phyloP scores from a whole-genome alignment of 208 protist species.

The Plasmodiophora brassicae region DNA sequence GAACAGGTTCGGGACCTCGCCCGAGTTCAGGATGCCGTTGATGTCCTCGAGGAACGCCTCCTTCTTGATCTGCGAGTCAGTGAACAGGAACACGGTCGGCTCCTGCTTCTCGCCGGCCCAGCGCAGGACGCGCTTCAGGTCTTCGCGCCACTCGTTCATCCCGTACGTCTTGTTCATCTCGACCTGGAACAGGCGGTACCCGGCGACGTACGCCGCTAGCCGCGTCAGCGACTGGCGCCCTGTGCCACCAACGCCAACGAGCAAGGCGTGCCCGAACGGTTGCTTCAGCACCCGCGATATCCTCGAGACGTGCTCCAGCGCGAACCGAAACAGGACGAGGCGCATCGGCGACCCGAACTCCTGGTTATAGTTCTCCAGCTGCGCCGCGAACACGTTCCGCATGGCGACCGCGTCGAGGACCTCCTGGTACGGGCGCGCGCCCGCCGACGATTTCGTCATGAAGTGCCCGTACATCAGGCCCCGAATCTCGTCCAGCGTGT shows the following conservation, averaged over 20 bases:
- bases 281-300: conserved; percentile 87
- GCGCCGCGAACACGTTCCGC: conserved; percentile 70
- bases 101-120: conserved; percentile 81
- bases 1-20: conserved; percentile 70
- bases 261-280: conserved; percentile 85
- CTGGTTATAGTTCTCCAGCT: conserved; percentile 79
- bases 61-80: conserved; percentile 87
- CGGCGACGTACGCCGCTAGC: conserved; percentile 82
- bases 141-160: conserved; percentile 85
- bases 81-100: conserved; percentile 86
- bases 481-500: conserved; percentile 35
- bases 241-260: conserved; percentile 90
- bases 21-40: conserved; percentile 90
- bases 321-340: conserved; percentile 89
- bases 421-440: conserved; percentile 73
- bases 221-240: conserved; percentile 84
- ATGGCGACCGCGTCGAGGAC: conserved; percentile 69
- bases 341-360: conserved; percentile 72
- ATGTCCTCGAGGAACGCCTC: conserved; percentile 92
- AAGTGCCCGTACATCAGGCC: conserved; percentile 12
- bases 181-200: conserved; percentile 82
- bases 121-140: conserved; percentile 81
- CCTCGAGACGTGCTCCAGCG: conserved; percentile 86
- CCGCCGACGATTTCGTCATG: conserved; percentile 24
- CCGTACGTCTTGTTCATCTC: conserved; percentile 86